Evolutionary conservation across 2,329 filamentous ascomycete genomes (phyloP), one percentile per base, ranked within the genome.

Genomic region (Alternaria infectoria): DNA sequence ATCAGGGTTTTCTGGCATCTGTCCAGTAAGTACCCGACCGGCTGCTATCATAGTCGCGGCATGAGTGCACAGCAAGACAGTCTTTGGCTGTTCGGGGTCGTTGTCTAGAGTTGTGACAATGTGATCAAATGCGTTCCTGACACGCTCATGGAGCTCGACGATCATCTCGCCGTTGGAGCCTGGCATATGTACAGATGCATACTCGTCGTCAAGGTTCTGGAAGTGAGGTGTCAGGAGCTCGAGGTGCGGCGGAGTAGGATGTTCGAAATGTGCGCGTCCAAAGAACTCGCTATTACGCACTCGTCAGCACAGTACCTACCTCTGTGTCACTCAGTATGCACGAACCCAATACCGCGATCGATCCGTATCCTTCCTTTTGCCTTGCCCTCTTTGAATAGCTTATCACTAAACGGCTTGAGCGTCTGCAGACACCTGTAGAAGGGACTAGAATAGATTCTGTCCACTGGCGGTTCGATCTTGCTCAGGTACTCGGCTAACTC

Each of bases 21-120:
- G 67, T 10, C 93, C 93, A 2, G 94, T 97, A 71, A 99, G 83
- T 1, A 89, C 89, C 44, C 96, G 87, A 1, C 95, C 95, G 69
- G 96, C 87, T 9, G 92, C 91, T 76, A 99, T 97, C 73, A 98
- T 87, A 11, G 90, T 89, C 5, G 96, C 96, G 2, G 96, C 96
- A 82, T 99, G 96, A 2, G 92, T 91, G 81, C 93, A 97, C 43
- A 99, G 85, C 44, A 97, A 80, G 23, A 97, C 85, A 0, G 92
- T 86, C 71, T 87, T 88, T 32, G 85, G 83, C 43, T 87, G 84
- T n/a, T 89, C 87, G 52, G 91, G 83, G 52, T 88, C 85, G 7
- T 78, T 75, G 75, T 97, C 93, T 62, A 92, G 89, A 57, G 88
- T 86, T 26, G 86, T 84, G 69, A 97, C 90, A 69, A 97, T 88